Evolutionary conservation across 2,329 filamentous ascomycete species (phyloP).

Genomic region (Myrmaecium sp.): DNA sequence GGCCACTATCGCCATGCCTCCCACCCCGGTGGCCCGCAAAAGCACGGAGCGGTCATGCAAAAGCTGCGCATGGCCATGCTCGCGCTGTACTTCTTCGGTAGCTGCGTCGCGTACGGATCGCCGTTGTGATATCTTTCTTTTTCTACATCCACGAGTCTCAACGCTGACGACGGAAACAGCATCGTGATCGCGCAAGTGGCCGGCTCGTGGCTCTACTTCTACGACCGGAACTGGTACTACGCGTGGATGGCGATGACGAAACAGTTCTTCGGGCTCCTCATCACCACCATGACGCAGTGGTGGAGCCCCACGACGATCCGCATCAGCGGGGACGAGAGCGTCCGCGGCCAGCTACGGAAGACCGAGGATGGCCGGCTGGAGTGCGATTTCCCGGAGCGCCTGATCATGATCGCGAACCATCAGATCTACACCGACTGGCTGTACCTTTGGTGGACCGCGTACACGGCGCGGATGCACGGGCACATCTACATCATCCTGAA

Average conservation of each 20-base stretch:
- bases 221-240: conserved; percentile 65
- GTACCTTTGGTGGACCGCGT: conserved; percentile 89
- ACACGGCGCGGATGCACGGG: conserved; percentile 68
- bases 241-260: conserved; percentile 80
- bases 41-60: conserved; percentile 26
- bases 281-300: conserved; percentile 67
- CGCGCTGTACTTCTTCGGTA: conserved; percentile 27
- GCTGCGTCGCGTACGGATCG: too few species aligned
- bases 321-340: conserved; percentile 68
- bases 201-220: conserved; percentile 57
- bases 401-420: conserved; percentile 77
- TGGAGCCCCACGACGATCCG: conserved; percentile 74
- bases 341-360: conserved; percentile 55
- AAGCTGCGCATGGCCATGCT: conserved; percentile 27
- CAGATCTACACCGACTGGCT: conserved; percentile 83
- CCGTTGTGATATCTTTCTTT: too few species aligned
- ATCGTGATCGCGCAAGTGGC: conserved; percentile 55
- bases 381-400: conserved; percentile 63
- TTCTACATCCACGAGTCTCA: too few species aligned
- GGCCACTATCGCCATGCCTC: too few species aligned
- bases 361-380: conserved; percentile 56
- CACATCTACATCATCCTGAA: conserved; percentile 84
- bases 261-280: conserved; percentile 61
- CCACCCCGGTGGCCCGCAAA: conserved; percentile 22
- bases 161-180: conserved; percentile 10